Evolutionary conservation across 345 rosid genomes (phyloP).

Genomic region (Aquilaria yunnanensis): DNA sequence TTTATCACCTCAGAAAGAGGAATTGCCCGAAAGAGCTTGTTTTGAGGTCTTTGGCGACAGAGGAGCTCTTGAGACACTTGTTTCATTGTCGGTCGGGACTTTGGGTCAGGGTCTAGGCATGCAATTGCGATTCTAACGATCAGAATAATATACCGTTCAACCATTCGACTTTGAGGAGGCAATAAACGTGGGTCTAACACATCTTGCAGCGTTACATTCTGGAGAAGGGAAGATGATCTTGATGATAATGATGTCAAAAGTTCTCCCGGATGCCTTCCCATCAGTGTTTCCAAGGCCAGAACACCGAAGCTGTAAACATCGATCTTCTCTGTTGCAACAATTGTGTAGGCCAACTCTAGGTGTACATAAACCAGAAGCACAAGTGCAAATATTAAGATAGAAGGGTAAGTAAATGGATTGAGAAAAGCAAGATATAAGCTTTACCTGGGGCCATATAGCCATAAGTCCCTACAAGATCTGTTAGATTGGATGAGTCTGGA

Average conservation of each 20-base stretch:
- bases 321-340: not conserved
- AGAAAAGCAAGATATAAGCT: not conserved
- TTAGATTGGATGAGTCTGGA: constrained; percentile 9
- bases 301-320: constrained; percentile 14
- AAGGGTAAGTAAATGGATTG: not conserved
- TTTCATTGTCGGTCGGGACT: constrained; percentile 13
- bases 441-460: constrained; percentile 18
- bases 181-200: too few relatives aligned
- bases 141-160: not conserved
- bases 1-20: not conserved
- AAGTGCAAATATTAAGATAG: not conserved
- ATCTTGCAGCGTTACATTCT: too few relatives aligned
- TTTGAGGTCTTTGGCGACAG: not conserved
- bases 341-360: constrained; percentile 8
- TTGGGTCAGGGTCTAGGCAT: constrained; percentile 1
- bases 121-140: not conserved
- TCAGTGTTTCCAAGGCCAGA: constrained; percentile 3
- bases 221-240: too few relatives aligned
- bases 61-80: constrained; percentile 3
- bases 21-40: not conserved
- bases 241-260: not conserved
- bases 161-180: not conserved
- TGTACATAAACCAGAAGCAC: not conserved
- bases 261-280: constrained; percentile 17
- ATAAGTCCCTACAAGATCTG: constrained; percentile 5